These are phyloP conservation scores for Purshia tridentata DNA, from an alignment of 306 rosid species.

Conservation along the genomic window DNA sequence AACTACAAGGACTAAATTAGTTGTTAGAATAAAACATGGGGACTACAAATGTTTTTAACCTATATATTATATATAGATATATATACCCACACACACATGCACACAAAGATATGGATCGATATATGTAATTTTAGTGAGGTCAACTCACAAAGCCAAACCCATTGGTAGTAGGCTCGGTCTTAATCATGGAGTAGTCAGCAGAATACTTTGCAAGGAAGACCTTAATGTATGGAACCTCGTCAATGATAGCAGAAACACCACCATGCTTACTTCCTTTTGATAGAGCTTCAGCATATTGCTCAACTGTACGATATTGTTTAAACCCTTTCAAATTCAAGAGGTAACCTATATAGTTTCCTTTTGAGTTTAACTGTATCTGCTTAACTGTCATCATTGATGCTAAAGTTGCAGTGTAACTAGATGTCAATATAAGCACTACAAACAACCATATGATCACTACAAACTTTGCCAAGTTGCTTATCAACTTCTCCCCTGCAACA, in stretches of 20 bases:
- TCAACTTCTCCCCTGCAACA: not conserved
- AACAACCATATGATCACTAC: not conserved
- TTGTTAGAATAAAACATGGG: too few relatives aligned
- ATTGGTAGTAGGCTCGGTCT: not conserved
- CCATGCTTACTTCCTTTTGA: conserved; percentile 10
- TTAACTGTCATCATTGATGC: not conserved
- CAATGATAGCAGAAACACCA: conserved; percentile 21
- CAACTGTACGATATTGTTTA: not conserved
- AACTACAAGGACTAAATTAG: too few relatives aligned
- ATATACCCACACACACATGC: not conserved
- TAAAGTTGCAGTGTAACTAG: not conserved
- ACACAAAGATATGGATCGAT: too few relatives aligned
- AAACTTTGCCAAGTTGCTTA: not conserved
- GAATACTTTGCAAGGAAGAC: conserved; percentile 16
- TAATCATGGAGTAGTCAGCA: not conserved
- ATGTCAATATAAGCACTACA: not conserved
- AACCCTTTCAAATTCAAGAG: not conserved
- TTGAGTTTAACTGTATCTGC: not conserved
- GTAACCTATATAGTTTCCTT: not conserved
- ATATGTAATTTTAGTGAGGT: not conserved
- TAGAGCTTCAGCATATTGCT: conserved; percentile 15
- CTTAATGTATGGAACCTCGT: conserved; percentile 17
- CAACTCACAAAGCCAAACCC: conserved; percentile 31
- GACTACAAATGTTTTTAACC: too few relatives aligned
- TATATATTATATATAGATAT: too few relatives aligned